Percentiles rank a stretch among this genome's conserved stretches.
phyloP scores from a whole-genome alignment of 257 asterid species.

The Solanum sitiens region DNA sequence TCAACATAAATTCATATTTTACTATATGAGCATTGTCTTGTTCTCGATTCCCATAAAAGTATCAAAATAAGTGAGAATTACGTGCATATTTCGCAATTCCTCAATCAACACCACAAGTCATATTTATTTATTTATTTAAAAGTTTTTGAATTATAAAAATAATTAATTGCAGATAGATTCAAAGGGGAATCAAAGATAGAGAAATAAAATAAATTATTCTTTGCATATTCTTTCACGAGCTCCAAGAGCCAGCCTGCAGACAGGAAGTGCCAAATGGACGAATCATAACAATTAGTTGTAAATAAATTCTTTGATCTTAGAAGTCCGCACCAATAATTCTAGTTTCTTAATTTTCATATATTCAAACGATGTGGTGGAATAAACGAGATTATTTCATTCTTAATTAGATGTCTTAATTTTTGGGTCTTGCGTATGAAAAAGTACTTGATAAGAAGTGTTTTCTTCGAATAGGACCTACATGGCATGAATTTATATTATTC shows the following conservation, averaged over 20 bases:
- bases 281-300: not conserved
- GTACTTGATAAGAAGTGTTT: accelerated
- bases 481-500: accelerated
- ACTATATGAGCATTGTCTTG: not conserved
- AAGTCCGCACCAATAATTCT: not conserved
- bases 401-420: accelerated
- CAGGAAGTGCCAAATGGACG: not conserved
- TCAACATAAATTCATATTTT: not conserved
- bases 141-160: not conserved
- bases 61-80: not conserved
- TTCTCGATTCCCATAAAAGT: not conserved
- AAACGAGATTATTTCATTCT: accelerated
- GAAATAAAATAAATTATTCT: not conserved
- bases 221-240: conserved; percentile 9
- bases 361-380: accelerated
- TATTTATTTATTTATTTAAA: too few species aligned
- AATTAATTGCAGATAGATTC: not conserved
- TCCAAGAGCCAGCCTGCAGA: conserved; percentile 12
- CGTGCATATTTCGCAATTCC: not conserved
- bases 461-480: accelerated
- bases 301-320: not conserved
- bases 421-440: accelerated
- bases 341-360: not conserved
- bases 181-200: not conserved
- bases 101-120: not conserved